These are phyloP conservation scores for Candida xiaguanensis DNA, from an alignment of 805 yeast species.

Conservation along the genomic window DNA sequence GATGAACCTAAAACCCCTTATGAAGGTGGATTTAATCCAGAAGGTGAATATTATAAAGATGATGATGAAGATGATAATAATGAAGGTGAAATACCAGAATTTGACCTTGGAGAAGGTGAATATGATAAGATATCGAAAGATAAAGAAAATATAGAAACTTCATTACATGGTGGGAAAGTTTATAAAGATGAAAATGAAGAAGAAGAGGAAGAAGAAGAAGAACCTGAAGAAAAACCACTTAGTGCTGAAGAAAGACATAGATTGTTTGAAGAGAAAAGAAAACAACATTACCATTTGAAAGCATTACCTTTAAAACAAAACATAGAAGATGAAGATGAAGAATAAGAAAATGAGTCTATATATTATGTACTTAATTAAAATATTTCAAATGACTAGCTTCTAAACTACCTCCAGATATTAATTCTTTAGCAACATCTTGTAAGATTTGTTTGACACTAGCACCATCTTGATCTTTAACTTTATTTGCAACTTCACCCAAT, in stretches of 20 bases:
- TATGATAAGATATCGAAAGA: conserved; percentile 21
- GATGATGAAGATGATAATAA: conserved; percentile 52
- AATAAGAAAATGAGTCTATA: conserved; percentile 1
- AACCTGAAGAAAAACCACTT: conserved; percentile 30
- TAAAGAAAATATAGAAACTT: conserved; percentile 22
- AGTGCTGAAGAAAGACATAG: conserved; percentile 61
- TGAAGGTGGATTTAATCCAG: conserved; percentile 82
- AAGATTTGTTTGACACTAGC: conserved; percentile 60
- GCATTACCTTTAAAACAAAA: conserved; percentile 44
- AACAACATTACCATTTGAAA: conserved; percentile 68
- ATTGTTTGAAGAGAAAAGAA: conserved; percentile 74
- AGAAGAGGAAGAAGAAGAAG: conserved; percentile 24
- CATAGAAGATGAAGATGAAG: conserved; percentile 21
- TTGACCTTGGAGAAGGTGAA: conserved; percentile 58
- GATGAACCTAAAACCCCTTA: conserved; percentile 97
- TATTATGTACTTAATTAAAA: conserved; percentile 28
- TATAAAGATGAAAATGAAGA: conserved; percentile 20
- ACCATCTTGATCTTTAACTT: conserved; percentile 54
- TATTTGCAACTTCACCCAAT: conserved; percentile 69
- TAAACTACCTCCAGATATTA: conserved; percentile 51
- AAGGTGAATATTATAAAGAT: conserved; percentile 71
- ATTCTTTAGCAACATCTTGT: conserved; percentile 50
- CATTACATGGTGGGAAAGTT: conserved; percentile 42
- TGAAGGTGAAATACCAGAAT: conserved; percentile 43
- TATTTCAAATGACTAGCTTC: conserved; percentile 52